Percentiles rank a stretch among this genome's conserved stretches.
Conservation (phyloP, 139 green algal genomes). For the Marvania coccoides region DNA sequence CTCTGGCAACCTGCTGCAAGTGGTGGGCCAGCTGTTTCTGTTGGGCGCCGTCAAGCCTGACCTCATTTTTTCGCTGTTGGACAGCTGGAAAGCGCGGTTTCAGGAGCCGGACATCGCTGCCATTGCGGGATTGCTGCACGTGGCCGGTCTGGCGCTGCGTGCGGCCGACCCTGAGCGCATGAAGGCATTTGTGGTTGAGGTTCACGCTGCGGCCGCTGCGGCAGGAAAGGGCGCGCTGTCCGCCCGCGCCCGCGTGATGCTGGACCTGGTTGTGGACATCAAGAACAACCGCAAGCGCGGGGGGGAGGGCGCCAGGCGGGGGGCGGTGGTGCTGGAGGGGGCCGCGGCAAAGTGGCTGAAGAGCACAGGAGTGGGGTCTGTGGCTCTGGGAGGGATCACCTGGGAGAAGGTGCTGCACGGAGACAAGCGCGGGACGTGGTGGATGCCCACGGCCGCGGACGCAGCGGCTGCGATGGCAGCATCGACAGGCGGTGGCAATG, state of each 20-base stretch:
- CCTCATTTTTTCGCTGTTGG: conserved; percentile 43
- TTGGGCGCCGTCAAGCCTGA: conserved; percentile 41
- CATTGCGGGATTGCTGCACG: conserved; percentile 45
- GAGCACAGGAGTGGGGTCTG: conserved; percentile 35
- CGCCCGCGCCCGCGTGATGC: conserved; percentile 57
- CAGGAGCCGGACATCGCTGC: conserved; percentile 53
- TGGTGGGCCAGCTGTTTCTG: conserved; percentile 50
- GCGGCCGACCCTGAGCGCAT: conserved; percentile 61
- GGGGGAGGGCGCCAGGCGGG: background rate
- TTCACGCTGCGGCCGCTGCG: conserved; percentile 47
- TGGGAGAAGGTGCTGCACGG: conserved; percentile 57
- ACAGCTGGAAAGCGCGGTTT: conserved; percentile 34
- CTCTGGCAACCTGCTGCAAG: conserved; percentile 45
- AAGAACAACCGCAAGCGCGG: conserved; percentile 74
- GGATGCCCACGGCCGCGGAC: conserved; percentile 42
- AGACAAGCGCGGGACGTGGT: conserved; percentile 63
- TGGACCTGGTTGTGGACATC: conserved; percentile 76
- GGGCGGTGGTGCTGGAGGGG: conserved; percentile 26
- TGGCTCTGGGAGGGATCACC: conserved; percentile 50
- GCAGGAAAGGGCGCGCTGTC: conserved; percentile 31
- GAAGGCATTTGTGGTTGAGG: conserved; percentile 68
- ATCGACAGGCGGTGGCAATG: background rate
- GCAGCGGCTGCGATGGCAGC: background rate
- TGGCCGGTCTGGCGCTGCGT: conserved; percentile 55
- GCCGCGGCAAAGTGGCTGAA: conserved; percentile 46